phyloP scores from a whole-genome alignment of 1,284 basidiomycete genomes.

The Trichosporon asahii region DNA sequence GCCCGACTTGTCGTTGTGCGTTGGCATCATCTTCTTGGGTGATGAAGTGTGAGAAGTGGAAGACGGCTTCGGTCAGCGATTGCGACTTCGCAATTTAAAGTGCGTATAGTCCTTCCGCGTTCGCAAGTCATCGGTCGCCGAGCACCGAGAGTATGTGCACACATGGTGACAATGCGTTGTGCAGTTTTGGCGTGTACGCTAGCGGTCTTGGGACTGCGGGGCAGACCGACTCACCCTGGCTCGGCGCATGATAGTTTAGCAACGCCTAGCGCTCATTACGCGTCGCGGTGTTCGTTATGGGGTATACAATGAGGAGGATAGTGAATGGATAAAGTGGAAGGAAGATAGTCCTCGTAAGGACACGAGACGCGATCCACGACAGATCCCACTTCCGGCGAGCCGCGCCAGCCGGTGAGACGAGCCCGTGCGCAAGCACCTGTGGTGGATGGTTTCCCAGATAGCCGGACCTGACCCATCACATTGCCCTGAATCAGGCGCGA shows the following conservation, averaged over 20 bases:
- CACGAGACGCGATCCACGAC: neutral
- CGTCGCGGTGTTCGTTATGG: neutral
- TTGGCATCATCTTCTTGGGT: constrained; percentile 6
- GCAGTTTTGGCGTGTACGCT: neutral
- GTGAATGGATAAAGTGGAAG: neutral
- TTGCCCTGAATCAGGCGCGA: neutral
- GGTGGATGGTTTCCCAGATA: neutral
- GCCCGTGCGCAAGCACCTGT: neutral
- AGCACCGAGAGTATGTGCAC: neutral
- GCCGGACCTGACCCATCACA: neutral
- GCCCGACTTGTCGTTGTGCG: constrained; percentile 1
- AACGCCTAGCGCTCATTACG: neutral
- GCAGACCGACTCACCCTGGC: neutral
- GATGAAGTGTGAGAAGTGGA: neutral
- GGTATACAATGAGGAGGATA: neutral
- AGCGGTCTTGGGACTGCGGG: neutral
- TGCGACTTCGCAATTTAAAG: neutral
- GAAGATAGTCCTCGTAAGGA: neutral
- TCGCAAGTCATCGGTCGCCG: neutral
- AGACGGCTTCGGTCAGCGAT: neutral
- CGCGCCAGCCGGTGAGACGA: neutral
- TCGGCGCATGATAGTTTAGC: constrained; percentile 6
- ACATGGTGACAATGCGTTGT: neutral
- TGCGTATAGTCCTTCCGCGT: neutral
- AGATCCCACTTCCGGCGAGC: neutral